phyloP scores from a whole-genome alignment of 345 rosid genomes.

The Cochlearia excelsa region DNA sequence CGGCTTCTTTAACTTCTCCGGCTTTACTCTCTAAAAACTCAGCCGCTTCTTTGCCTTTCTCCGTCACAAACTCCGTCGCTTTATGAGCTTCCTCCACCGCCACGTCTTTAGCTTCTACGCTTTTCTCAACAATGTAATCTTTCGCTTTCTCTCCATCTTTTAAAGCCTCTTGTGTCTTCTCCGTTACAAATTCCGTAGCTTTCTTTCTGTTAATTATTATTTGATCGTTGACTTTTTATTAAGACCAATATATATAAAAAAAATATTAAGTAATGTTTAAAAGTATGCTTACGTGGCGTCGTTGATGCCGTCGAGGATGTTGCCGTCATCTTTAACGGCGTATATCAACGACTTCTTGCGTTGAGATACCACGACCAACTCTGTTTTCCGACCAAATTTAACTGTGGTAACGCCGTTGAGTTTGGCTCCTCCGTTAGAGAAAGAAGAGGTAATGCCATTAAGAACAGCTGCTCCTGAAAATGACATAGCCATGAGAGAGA shows the following conservation, averaged over 20 bases:
- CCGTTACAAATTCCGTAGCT: conserved; percentile 30
- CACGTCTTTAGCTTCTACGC: conserved; percentile 2
- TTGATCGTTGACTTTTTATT: no score
- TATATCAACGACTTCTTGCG: conserved; percentile 29
- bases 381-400: conserved; percentile 13
- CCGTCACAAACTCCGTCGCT: conserved; percentile 23
- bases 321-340: conserved; percentile 26
- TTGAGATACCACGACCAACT: conserved; percentile 13
- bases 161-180: conserved; percentile 29
- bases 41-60: conserved; percentile 36
- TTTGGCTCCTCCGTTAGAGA: conserved; percentile 20
- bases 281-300: conserved; percentile 19
- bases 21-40: conserved; percentile 25
- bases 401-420: neutral
- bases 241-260: no score
- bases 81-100: conserved; percentile 20
- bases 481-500: conserved; percentile 29
- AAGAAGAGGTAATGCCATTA: conserved; percentile 24
- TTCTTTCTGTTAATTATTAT: conserved; percentile 28
- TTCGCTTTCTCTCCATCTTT: conserved; percentile 33
- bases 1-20: conserved; percentile 32
- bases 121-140: conserved; percentile 27
- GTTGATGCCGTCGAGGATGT: conserved; percentile 30
- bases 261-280: no score
- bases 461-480: conserved; percentile 28